Evolutionary conservation across 1,139 yeast genomes (phyloP), one percentile per base, ranked within the genome.

Genomic region (Suhomyces bolitotheri): DNA sequence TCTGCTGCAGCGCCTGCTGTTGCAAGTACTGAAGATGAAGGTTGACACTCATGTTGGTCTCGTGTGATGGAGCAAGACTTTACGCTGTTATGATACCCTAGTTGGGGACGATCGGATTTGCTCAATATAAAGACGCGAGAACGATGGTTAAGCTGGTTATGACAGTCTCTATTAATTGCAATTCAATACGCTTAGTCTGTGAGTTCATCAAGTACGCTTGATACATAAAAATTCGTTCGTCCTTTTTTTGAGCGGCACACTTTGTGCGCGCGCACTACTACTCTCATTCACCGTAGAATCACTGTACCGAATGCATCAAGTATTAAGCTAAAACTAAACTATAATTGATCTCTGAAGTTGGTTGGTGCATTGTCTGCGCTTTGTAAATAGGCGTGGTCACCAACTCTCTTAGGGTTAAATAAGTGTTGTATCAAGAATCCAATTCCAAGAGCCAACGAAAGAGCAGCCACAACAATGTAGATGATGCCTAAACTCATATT

Each of bases 401-500:
- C 76, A 12, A 69, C 51, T 37, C 70, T 56, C 34, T 75, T 53
- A 5, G 76, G 76, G 44, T 66, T 67, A 39, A 75, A 56, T 38
- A 76, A 53, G 50, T 75, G 74, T 40, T 75, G 76, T 25, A 65
- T 53, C 41, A 73, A 56, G 45, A 77, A 66, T 8, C 64, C 71
- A 4, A 75, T 47, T 0, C 72, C 80, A 47, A 74, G 62, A 4
- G 72, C 70, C 34, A 71, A 59, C 24, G 72, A 64, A 13, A 77
- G 54, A 15, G 76, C 71, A 2, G 84, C 92, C 19, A 83, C 82
- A 11, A 82, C 72, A 31, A 83, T 53, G 53, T 82, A 83, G 25
- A 83, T 76, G 12, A 81, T 67, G 2, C 90, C 92, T 41, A 83
- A 60, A 41, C 80, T 74, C 58, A 79, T 53, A 53, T 83, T 82